These are phyloP conservation scores for Rosa rugosa DNA, from an alignment of 306 rosid genomes.

Conservation along the genomic window DNA sequence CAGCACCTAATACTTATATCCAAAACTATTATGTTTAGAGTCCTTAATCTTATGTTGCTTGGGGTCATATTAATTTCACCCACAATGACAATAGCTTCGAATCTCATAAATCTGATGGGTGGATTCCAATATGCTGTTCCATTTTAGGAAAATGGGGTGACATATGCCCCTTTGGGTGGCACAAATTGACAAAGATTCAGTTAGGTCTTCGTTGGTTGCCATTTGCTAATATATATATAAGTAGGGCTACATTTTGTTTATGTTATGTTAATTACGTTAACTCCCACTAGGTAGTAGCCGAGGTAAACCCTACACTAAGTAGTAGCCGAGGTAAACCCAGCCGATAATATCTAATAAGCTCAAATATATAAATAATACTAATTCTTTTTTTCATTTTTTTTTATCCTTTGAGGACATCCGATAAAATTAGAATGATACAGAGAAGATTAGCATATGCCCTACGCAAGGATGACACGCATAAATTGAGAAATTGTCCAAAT, in stretches of 20 bases:
- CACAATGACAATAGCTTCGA: neutral
- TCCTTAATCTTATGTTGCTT: neutral
- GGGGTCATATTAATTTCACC: neutral
- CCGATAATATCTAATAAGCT: neutral
- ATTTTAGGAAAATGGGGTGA: neutral
- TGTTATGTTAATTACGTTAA: neutral
- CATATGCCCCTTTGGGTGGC: neutral
- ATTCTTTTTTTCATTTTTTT: no score
- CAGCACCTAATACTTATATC: neutral
- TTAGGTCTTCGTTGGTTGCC: slow-evolving; percentile 6
- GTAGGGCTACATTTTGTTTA: neutral
- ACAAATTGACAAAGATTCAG: neutral
- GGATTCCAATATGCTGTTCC: neutral
- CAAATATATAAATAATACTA: neutral
- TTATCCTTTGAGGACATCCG: no score
- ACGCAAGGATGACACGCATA: no score
- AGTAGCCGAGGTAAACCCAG: neutral
- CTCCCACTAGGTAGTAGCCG: neutral
- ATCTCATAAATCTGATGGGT: neutral
- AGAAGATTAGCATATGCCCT: no score
- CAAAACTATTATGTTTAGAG: no score
- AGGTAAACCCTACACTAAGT: neutral
- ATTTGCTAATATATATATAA: neutral
- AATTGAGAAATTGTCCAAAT: no score
- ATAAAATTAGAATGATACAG: no score